These are phyloP conservation scores for Trichoderma pleuroti DNA, from an alignment of 2,329 filamentous ascomycete species.

Conservation along the genomic window DNA sequence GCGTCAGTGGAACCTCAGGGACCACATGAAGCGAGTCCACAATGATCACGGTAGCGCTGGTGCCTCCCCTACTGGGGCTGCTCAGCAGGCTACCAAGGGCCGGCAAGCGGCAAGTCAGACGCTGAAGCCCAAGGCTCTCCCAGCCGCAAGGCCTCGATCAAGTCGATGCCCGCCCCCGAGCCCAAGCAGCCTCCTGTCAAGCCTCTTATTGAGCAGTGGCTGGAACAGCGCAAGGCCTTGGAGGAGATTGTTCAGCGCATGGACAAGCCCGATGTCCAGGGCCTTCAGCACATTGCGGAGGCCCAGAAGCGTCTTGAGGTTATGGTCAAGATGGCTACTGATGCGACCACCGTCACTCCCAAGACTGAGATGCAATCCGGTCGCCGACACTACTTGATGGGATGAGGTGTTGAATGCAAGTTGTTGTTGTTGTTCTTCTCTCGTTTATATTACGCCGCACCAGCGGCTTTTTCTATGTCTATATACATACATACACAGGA, in stretches of 20 bases:
- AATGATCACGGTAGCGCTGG: constrained; percentile 51
- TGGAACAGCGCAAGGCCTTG: constrained; percentile 61
- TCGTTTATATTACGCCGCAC: neutral
- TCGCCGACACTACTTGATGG: constrained; percentile 26
- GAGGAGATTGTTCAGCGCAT: constrained; percentile 55
- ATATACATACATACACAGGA: neutral
- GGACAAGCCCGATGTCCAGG: constrained; percentile 48
- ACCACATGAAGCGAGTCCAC: constrained; percentile 97
- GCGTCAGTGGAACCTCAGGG: constrained; percentile 89
- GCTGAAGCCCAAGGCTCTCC: constrained; percentile 36
- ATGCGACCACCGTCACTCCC: constrained; percentile 25
- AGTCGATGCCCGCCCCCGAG: constrained; percentile 36
- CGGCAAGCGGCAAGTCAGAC: constrained; percentile 60
- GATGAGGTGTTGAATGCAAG: constrained; percentile 26
- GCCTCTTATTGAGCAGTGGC: constrained; percentile 52
- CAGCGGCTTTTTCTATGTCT: neutral
- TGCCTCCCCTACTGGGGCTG: constrained; percentile 39
- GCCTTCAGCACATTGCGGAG: constrained; percentile 51
- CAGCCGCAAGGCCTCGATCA: constrained; percentile 50
- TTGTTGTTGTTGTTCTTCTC: constrained; percentile 16
- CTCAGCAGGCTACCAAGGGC: constrained; percentile 42
- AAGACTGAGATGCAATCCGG: constrained; percentile 25
- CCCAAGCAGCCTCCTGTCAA: constrained; percentile 32
- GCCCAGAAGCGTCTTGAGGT: constrained; percentile 49
- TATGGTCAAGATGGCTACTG: constrained; percentile 50